phyloP scores from a whole-genome alignment of 2,329 filamentous ascomycete species.

The Apiospora saccharicola region DNA sequence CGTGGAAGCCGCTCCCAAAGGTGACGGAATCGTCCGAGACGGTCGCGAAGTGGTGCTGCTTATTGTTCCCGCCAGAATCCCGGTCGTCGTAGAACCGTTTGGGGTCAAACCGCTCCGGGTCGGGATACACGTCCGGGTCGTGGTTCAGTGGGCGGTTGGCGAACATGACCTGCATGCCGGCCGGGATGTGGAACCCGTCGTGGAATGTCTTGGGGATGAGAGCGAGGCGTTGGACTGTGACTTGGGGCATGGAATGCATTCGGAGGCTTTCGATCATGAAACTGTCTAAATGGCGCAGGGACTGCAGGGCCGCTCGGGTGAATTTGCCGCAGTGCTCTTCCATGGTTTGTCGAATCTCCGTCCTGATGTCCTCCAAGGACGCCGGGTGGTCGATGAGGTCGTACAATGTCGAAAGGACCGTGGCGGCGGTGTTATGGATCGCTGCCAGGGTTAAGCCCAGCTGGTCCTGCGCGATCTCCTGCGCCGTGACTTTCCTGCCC shows the following conservation, averaged over 20 bases:
- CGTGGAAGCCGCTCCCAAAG: neutral
- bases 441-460: neutral
- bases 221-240: conserved; percentile 20
- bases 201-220: conserved; percentile 5
- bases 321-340: neutral
- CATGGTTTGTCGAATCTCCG: neutral
- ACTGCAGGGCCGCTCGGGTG: neutral
- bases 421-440: neutral
- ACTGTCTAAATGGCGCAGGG: neutral
- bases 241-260: neutral
- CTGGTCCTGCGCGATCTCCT: neutral
- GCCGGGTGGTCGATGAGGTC: neutral
- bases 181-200: conserved; percentile 21
- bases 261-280: neutral
- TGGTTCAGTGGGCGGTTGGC: neutral
- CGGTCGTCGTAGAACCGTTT: neutral
- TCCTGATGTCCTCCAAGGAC: neutral
- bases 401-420: neutral
- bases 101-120: conserved; percentile 18
- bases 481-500: neutral
- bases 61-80: neutral
- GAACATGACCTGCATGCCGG: conserved; percentile 20
- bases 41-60: neutral
- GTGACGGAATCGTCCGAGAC: neutral
- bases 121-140: conserved; percentile 1